Evolutionary conservation across 1,139 yeast genomes (phyloP).

Genomic region (Sugiyamaella sp.): DNA sequence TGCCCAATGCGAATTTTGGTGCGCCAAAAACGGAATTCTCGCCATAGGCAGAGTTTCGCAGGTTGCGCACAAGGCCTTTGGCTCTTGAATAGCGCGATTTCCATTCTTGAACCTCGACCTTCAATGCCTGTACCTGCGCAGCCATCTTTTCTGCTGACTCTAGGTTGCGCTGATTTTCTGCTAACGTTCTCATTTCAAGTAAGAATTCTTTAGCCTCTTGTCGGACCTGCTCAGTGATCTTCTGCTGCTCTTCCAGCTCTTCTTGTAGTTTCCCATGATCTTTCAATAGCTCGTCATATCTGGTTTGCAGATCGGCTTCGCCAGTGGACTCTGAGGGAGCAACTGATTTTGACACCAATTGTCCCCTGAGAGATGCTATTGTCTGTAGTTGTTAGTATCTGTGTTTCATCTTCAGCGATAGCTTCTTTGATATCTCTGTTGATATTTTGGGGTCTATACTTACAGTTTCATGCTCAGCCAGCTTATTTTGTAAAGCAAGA

Average conservation of each 20-base stretch:
- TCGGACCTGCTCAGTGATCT: conserved; percentile 47
- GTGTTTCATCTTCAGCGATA: background rate
- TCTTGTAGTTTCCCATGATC: conserved; percentile 28
- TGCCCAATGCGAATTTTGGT: conserved; percentile 29
- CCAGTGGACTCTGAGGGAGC: background rate
- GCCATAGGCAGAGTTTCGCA: conserved; percentile 37
- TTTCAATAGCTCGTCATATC: conserved; percentile 29
- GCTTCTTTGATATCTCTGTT: too few relatives aligned
- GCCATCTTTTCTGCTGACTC: conserved; percentile 35
- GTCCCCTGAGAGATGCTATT: conserved; percentile 15
- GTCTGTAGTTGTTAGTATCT: conserved; percentile 13
- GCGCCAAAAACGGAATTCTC: conserved; percentile 21
- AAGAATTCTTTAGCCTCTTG: conserved; percentile 46
- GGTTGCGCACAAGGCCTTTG: conserved; percentile 38
- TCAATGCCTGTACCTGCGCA: conserved; percentile 38
- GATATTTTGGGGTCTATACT: conserved; percentile 12
- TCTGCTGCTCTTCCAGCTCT: conserved; percentile 43
- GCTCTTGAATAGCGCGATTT: conserved; percentile 41
- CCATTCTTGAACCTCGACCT: conserved; percentile 45
- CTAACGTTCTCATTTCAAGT: conserved; percentile 45
- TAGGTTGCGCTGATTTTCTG: conserved; percentile 36
- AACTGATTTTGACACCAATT: conserved; percentile 12
- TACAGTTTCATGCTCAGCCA: conserved; percentile 26
- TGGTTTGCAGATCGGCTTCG: conserved; percentile 22
- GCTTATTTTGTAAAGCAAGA: conserved; percentile 26